phyloP scores from a whole-genome alignment of 768 basidiomycete genomes.

The Solioccasus polychromus region DNA sequence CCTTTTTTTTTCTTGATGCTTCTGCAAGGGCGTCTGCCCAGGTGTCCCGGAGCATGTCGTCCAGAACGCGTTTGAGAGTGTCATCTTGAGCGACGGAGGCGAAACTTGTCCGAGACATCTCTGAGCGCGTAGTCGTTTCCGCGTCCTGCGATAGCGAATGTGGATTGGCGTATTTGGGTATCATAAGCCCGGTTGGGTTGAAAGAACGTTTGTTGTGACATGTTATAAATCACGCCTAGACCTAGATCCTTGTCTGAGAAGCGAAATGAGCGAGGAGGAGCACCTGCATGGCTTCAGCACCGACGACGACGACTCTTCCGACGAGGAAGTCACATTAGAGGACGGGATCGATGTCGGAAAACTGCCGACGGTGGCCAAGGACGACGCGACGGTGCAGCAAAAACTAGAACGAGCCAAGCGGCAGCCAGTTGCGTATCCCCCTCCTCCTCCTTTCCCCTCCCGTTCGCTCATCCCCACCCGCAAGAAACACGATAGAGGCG shows the following conservation, averaged over 20 bases:
- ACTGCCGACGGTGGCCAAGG: constrained; percentile 85
- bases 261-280: constrained; percentile 36
- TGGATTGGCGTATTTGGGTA: constrained; percentile 46
- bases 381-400: constrained; percentile 74
- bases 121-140: constrained; percentile 36
- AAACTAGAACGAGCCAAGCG: constrained; percentile 59
- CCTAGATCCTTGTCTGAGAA: background rate
- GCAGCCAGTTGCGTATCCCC: constrained; percentile 55
- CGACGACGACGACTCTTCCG: constrained; percentile 73
- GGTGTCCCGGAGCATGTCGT: constrained; percentile 19
- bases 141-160: constrained; percentile 36
- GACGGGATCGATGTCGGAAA: constrained; percentile 65
- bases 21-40: constrained; percentile 18
- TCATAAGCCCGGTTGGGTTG: constrained; percentile 22
- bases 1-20: constrained; percentile 1
- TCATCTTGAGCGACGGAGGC: constrained; percentile 6
- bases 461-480: background rate
- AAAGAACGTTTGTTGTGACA: constrained; percentile 15
- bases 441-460: background rate
- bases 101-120: constrained; percentile 16
- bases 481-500: constrained; percentile 71
- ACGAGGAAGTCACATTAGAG: constrained; percentile 63
- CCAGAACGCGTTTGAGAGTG: constrained; percentile 19
- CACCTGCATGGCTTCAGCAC: constrained; percentile 73
- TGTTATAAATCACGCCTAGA: constrained; percentile 11